Evolutionary conservation across 2,329 filamentous ascomycete species (phyloP), one percentile per base, ranked within the genome.

Genomic region (Penicillium nordicum): DNA sequence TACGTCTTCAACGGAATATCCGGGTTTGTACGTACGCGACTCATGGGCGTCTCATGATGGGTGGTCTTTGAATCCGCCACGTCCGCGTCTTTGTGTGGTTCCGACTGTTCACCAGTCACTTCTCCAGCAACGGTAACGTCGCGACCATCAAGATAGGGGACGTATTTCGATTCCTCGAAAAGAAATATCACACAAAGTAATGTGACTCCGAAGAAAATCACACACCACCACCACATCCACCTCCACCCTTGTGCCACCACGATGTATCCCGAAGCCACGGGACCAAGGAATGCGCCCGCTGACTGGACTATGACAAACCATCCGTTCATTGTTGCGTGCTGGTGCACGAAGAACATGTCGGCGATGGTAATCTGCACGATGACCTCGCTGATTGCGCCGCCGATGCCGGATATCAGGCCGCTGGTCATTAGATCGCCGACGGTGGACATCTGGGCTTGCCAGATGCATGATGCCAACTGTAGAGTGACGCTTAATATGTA

Each of bases 211-310:
- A 79, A 67, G 55, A 79, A 68, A 36, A 80, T 77, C 12, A 72
- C 68, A 44, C 67, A 74, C 72, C 73, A 81, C 78, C 79, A 82
- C 72, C 74, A 82, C 9, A 77, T 72, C 78, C 78, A 82, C 29
- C 79, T 69, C 80, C 80, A 84, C 0, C 78, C 79, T 59, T 78
- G 73, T 2, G 66, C 61, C 0, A 67, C 63, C 0, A 74, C 73
- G 16, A 77, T 66, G 40, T 69, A 72, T 7, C 69, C 71, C 12
- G 63, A 62, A 3, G 61, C 63, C 1, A 65, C 63, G 0, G 75
- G 71, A 1, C 70, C 74, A 0, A 81, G 65, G 25, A 71, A 76
- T 2, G 71, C 67, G n/a, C 70, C 66, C 46, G 68, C 50, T 10
- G 53, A 67, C 16, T 63, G 55, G 4, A 71, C 66, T 61, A 72